Evolutionary conservation across 768 basidiomycete genomes (phyloP).

Genomic region (Dictyophora rubrovolvata): DNA sequence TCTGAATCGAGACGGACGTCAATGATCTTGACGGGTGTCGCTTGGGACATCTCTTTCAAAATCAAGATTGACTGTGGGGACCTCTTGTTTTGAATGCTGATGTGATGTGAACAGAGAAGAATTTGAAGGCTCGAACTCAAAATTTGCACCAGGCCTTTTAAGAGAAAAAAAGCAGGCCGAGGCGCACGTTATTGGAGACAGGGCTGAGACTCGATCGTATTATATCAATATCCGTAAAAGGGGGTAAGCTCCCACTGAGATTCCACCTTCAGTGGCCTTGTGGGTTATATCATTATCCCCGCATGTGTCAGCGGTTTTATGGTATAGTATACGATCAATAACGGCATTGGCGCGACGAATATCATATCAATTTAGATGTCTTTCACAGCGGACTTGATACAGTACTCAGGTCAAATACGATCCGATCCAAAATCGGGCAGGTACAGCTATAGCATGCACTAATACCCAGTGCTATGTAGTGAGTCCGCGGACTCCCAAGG

Average conservation of each 20-base stretch:
- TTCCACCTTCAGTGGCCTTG: background rate
- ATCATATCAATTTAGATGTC: background rate
- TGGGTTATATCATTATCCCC: background rate
- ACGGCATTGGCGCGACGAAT: background rate
- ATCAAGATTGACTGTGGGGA: background rate
- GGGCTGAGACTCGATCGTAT: background rate
- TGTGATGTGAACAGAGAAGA: background rate
- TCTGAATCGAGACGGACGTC: constrained; percentile 9
- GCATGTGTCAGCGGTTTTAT: background rate
- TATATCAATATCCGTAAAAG: background rate
- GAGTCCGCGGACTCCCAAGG: background rate
- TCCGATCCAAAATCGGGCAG: background rate
- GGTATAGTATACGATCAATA: background rate
- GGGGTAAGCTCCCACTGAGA: background rate
- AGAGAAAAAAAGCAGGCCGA: background rate
- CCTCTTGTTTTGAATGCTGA: background rate
- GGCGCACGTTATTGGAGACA: background rate
- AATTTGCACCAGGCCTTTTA: background rate
- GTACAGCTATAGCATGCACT: background rate
- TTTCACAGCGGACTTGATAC: background rate
- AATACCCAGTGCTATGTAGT: background rate
- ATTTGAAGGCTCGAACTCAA: background rate
- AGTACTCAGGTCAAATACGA: background rate
- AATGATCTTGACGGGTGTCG: constrained; percentile 3
- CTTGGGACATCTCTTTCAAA: background rate